A percentile compares a stretch with the other conserved stretches of the same genome.
These are phyloP conservation scores for Conoideocrella luteorostrata DNA, from an alignment of 2,329 filamentous ascomycete species.

Conservation along the genomic window DNA sequence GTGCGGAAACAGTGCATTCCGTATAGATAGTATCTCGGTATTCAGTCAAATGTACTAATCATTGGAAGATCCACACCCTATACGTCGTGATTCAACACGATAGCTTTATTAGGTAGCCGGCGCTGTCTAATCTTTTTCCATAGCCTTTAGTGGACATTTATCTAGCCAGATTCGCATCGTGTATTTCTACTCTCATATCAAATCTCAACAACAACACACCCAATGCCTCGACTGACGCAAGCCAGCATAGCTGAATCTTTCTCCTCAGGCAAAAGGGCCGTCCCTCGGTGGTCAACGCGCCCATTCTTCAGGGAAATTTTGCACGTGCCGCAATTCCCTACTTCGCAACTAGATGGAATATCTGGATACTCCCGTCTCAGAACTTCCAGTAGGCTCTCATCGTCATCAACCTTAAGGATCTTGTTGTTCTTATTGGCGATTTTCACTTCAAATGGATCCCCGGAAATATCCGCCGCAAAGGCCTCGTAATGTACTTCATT, in stretches of 20 bases:
- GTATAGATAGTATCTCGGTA: no score
- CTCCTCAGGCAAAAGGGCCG: constrained; percentile 39
- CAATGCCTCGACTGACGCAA: constrained; percentile 47
- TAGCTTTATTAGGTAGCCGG: no score
- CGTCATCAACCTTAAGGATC: constrained; percentile 37
- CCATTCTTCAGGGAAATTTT: constrained; percentile 36
- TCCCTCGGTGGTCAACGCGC: constrained; percentile 42
- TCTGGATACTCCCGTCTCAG: constrained; percentile 36
- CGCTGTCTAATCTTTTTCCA: no score
- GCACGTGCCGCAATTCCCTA: constrained; percentile 50
- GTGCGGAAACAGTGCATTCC: no score
- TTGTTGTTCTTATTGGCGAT: constrained; percentile 34
- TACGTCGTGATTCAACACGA: no score
- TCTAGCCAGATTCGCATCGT: no score
- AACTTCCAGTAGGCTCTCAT: constrained; percentile 45
- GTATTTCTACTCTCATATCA: neutral
- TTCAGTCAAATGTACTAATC: no score
- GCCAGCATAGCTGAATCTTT: constrained; percentile 38
- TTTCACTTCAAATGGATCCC: constrained; percentile 54
- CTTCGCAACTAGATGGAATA: constrained; percentile 44
- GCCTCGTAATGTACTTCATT: constrained; percentile 55
- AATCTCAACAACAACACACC: constrained; percentile 43
- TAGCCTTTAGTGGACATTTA: no score
- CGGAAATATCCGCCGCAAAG: constrained; percentile 46
- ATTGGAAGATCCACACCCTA: no score